phyloP scores from a whole-genome alignment of 2,329 filamentous ascomycete genomes.

The Xylariaceae sp. region DNA sequence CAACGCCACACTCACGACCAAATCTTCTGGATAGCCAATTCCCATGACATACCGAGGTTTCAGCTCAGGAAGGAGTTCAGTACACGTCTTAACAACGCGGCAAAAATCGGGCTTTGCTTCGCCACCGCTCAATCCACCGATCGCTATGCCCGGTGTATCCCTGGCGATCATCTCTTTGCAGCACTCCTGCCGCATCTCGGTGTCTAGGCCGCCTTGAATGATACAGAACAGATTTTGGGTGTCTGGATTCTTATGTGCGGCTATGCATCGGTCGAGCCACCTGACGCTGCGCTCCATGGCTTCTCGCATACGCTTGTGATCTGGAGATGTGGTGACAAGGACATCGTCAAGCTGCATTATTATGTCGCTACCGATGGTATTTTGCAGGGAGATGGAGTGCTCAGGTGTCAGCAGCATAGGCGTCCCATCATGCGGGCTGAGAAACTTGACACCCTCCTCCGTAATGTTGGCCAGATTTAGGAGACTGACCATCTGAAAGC shows the following conservation, averaged over 20 bases:
- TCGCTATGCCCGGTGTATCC: constrained; percentile 94
- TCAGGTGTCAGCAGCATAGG: constrained; percentile 98
- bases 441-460: constrained; percentile 92
- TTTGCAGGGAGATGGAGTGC: constrained; percentile 94
- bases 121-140: constrained; percentile 91
- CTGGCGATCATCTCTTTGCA: constrained; percentile 85
- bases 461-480: constrained; percentile 92
- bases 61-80: constrained; percentile 79
- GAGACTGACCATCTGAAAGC: constrained; percentile 98
- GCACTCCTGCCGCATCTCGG: constrained; percentile 84
- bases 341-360: constrained; percentile 99
- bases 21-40: constrained; percentile 94
- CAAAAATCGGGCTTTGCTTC: constrained; percentile 95
- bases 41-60: constrained; percentile 99
- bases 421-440: constrained; percentile 93
- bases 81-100: constrained; percentile 86
- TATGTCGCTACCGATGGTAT: constrained; percentile 97
- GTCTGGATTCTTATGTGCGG: constrained; percentile 82
- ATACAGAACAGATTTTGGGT: constrained; percentile 97
- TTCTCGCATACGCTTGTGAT: constrained; percentile 84
- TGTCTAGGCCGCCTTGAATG: constrained; percentile 92
- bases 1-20: constrained; percentile 90
- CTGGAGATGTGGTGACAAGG: constrained; percentile 92
- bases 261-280: constrained; percentile 95
- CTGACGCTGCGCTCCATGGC: constrained; percentile 94